Base-by-base conservation (phyloP, 2,329 filamentous ascomycete species). In the Remersonia thermophila region DNA sequence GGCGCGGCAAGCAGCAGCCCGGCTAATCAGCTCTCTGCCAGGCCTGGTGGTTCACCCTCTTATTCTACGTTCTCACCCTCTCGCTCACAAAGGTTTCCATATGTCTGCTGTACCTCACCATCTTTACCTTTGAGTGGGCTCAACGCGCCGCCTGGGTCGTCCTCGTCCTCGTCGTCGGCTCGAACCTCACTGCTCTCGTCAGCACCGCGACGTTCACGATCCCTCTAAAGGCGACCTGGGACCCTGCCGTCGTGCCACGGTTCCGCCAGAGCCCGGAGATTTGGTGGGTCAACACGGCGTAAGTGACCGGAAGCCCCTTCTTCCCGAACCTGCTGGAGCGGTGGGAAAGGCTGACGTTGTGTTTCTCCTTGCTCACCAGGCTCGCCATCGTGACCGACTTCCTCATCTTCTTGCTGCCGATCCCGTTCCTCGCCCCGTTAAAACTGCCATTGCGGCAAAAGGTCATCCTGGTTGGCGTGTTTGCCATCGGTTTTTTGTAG, bases 331-430 rank as follows among this genome's bases (percentile, higher is more conserved):
- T 20, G 18, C 9, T n/a, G n/a, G n/a, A n/a, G n/a, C n/a, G n/a
- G n/a, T n/a, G n/a, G n/a, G n/a, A n/a, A 25, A 15, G 13, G 7
- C 29, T 37, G 14, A 15, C 13, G n/a, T n/a, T 17, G 23, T 20
- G 33, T 17, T 33, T 23, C 12, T 11, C 16, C 12, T n/a, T n/a
- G n/a, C n/a, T 9, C 10, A 25, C 17, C 28, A 47, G 43, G 10
- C 9, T 46, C 9, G 29, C 27, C 3, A 35, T 47, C 12, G 27
- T 10, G 8, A 40, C 35, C 20, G 45, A 47, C 30, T 40, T 67
- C 3, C 57, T 63, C 29, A 58, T 62, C 26, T 60, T 44, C 56
- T 59, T 51, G 51, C 61, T 65, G 2, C 51, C 65, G 7, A 52
- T 67, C 50, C 35, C 40, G 2, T 27, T 39, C 14, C 33, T 43